Base-by-base conservation (phyloP, 192 early-diverging fungal genomes). In the Coemansia javaensis region DNA sequence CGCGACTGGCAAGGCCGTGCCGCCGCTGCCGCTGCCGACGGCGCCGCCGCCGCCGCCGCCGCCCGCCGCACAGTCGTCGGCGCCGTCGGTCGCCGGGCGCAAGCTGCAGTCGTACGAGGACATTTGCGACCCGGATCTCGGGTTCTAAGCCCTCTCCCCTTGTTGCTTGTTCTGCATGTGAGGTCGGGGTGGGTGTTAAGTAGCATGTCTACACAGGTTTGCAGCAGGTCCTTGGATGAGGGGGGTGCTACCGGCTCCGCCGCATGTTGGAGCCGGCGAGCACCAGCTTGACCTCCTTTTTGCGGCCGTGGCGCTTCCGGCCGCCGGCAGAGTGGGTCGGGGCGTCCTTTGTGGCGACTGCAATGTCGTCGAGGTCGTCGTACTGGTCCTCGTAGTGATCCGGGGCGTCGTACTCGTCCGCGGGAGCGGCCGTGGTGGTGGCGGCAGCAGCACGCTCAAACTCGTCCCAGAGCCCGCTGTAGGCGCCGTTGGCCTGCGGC, bases 101-200 rank as follows among this genome's bases (percentile, higher is more conserved):
- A 51, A 54, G 20, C 44, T 71, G 18, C 67, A 71, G 50, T 63
- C 67, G 1, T 71, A 71, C 28, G 41, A 53, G 13, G 67, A 71
- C 23, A 56, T 71, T 7, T 71, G 53, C 33, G 67, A 69, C 36
- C 28, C 59, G 5, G 67, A 71, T 2, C 47, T 55, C 15, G 67
- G 67, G 0, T 71, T 71, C 42, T 71, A 66, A n/a, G n/a, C n/a
- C n/a, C n/a, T n/a, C n/a, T n/a, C n/a, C n/a, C n/a, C n/a, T n/a
- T n/a, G n/a, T n/a, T n/a, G n/a, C n/a, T n/a, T n/a, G n/a, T n/a
- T n/a, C n/a, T n/a, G n/a, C n/a, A n/a, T n/a, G n/a, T n/a, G n/a
- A n/a, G n/a, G n/a, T n/a, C n/a, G n/a, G n/a, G n/a, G n/a, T n/a
- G n/a, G n/a, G n/a, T n/a, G n/a, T n/a, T n/a, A n/a, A n/a, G n/a